These are phyloP conservation scores for Aureobasidium subglaciale DNA, from an alignment of 2,329 filamentous ascomycete genomes.

Conservation along the genomic window DNA sequence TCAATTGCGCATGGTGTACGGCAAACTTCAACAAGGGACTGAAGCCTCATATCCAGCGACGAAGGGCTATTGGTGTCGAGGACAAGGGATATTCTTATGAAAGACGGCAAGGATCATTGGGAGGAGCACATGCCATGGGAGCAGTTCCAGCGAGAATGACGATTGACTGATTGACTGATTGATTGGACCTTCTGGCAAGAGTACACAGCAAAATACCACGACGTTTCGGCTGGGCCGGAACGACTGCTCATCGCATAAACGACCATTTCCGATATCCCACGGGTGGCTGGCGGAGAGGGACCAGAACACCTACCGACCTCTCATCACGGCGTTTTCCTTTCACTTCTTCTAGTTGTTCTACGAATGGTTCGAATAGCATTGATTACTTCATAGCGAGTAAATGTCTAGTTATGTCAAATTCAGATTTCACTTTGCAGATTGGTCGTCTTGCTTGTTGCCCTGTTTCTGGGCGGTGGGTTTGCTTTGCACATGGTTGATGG, in stretches of 20 bases:
- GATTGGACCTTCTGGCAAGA: background rate
- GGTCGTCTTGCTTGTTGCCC: no score
- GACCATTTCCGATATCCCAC: slow-evolving; percentile 13
- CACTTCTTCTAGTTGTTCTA: background rate
- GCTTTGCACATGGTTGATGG: no score
- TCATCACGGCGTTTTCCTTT: slow-evolving; percentile 6
- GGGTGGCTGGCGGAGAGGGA: slow-evolving; percentile 6
- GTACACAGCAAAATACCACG: background rate
- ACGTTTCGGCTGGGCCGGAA: slow-evolving; percentile 12
- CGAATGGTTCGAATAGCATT: background rate
- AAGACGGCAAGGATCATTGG: slow-evolving; percentile 15
- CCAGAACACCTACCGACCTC: background rate
- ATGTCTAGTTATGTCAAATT: background rate
- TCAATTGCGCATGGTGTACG: slow-evolving; percentile 80
- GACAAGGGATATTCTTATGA: slow-evolving; percentile 37
- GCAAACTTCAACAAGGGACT: slow-evolving; percentile 84
- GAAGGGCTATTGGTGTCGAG: slow-evolving; percentile 42
- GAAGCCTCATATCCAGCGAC: slow-evolving; percentile 71
- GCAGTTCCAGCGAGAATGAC: slow-evolving; percentile 35
- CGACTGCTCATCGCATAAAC: background rate
- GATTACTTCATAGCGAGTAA: background rate
- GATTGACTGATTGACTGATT: slow-evolving; percentile 34
- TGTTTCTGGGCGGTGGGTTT: no score
- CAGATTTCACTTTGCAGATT: background rate
- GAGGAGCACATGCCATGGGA: slow-evolving; percentile 24